These are phyloP conservation scores for Penicillium diatomitis DNA, from an alignment of 495 filamentous ascomycete genomes.

Conservation along the genomic window DNA sequence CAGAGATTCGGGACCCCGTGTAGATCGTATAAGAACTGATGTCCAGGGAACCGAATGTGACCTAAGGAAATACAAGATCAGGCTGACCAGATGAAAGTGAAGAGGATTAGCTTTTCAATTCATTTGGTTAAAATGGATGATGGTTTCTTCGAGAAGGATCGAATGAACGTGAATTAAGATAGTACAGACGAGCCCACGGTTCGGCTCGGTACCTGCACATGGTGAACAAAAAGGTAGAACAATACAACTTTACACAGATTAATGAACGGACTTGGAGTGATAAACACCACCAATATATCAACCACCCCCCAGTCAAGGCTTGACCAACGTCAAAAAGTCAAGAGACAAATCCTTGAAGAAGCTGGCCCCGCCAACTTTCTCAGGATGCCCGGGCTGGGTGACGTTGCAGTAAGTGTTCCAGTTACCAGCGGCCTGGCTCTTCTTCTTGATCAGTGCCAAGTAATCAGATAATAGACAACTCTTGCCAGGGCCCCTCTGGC, in stretches of 20 bases:
- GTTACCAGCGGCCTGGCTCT: constrained; percentile 33
- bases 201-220: too few relatives aligned
- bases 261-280: not conserved
- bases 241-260: not conserved
- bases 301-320: constrained; percentile 1
- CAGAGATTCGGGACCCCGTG: too few relatives aligned
- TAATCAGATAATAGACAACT: constrained; percentile 39
- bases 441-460: constrained; percentile 28
- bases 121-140: too few relatives aligned
- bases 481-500: constrained; percentile 36
- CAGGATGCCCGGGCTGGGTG: constrained; percentile 18
- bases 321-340: constrained; percentile 25
- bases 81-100: too few relatives aligned
- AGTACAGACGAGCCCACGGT: not conserved
- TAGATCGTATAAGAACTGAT: too few relatives aligned
- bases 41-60: too few relatives aligned
- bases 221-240: not conserved
- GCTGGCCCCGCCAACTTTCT: constrained; percentile 27
- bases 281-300: not conserved
- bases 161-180: not conserved
- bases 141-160: too few relatives aligned
- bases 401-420: constrained; percentile 37
- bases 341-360: constrained; percentile 39
- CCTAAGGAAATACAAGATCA: too few relatives aligned
- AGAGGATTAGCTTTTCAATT: too few relatives aligned